phyloP scores from a whole-genome alignment of 306 rosid genomes.

The Fragaria ananassa region DNA sequence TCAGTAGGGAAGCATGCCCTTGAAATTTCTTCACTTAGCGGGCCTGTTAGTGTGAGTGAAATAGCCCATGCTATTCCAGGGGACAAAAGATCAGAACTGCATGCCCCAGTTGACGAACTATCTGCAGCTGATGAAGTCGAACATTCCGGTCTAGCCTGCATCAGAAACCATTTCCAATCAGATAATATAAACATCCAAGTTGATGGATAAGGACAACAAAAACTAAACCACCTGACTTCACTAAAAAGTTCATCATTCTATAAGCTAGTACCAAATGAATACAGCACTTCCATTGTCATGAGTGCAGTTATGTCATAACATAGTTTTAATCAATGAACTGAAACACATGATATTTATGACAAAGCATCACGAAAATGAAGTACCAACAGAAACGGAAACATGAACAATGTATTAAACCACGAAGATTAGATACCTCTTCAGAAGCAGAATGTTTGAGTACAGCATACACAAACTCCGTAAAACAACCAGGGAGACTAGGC shows the following conservation, averaged over 20 bases:
- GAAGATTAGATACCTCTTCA: conserved; percentile 44
- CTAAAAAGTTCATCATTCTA: too few relatives aligned
- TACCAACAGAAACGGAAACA: conserved; percentile 1
- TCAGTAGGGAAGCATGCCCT: conserved; percentile 41
- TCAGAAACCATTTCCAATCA: conserved; percentile 18
- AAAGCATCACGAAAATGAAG: conserved; percentile 12
- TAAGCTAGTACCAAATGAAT: neutral
- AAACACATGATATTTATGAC: neutral
- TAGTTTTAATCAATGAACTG: neutral
- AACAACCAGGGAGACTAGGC: conserved; percentile 67
- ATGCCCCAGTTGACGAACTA: conserved; percentile 35
- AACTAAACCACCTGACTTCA: neutral
- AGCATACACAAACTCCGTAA: conserved; percentile 52
- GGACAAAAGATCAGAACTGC: conserved; percentile 44
- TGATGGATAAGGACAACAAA: neutral
- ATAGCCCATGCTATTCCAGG: conserved; percentile 84
- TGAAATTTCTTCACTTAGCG: conserved; percentile 64
- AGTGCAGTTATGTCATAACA: neutral
- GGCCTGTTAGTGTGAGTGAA: conserved; percentile 60
- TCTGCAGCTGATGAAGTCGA: conserved; percentile 43
- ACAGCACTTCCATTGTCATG: neutral
- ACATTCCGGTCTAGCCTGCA: conserved; percentile 53
- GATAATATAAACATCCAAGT: conserved; percentile 18
- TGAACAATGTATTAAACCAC: conserved; percentile 9
- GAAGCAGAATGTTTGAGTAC: conserved; percentile 41